Conservation (phyloP, 2,329 filamentous ascomycete genomes). For the Talaromyces sp. region DNA sequence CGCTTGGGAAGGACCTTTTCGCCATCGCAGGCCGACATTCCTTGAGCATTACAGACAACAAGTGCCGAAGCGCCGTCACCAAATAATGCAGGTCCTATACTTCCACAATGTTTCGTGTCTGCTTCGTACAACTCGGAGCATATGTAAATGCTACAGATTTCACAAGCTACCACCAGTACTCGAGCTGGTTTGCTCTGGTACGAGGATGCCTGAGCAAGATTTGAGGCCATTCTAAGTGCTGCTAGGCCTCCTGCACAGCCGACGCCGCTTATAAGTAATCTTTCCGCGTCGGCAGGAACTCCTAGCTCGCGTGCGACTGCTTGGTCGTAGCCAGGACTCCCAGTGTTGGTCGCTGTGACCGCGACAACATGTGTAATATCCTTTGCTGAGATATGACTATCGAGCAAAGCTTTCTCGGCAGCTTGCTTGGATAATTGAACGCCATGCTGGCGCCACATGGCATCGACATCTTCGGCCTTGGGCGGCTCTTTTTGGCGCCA, state of each 20-base stretch:
- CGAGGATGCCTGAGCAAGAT: not conserved
- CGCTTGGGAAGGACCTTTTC: not conserved
- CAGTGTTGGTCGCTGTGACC: not conserved
- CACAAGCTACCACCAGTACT: not conserved
- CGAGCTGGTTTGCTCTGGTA: not conserved
- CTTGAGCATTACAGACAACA: not conserved
- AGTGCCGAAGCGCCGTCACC: not conserved
- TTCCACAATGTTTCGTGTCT: not conserved
- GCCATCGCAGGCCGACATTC: not conserved
- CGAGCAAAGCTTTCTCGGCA: not conserved
- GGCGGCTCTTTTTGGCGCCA: not conserved
- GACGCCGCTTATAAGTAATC: not conserved
- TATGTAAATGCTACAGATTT: not conserved
- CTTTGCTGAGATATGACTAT: not conserved
- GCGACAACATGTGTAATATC: not conserved
- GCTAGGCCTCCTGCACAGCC: not conserved
- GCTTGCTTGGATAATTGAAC: not conserved
- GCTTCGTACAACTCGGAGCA: not conserved
- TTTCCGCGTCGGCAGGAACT: not conserved
- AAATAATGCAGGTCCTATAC: not conserved
- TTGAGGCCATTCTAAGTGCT: not conserved
- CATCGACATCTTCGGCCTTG: slow-evolving; percentile 1
- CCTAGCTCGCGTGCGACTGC: not conserved
- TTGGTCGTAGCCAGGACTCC: slow-evolving; percentile 1
- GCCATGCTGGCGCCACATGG: not conserved